Percentiles rank a stretch among this genome's conserved stretches.
Conservation (phyloP, 2,329 filamentous ascomycete genomes). For the Tolypocladium amazonense region DNA sequence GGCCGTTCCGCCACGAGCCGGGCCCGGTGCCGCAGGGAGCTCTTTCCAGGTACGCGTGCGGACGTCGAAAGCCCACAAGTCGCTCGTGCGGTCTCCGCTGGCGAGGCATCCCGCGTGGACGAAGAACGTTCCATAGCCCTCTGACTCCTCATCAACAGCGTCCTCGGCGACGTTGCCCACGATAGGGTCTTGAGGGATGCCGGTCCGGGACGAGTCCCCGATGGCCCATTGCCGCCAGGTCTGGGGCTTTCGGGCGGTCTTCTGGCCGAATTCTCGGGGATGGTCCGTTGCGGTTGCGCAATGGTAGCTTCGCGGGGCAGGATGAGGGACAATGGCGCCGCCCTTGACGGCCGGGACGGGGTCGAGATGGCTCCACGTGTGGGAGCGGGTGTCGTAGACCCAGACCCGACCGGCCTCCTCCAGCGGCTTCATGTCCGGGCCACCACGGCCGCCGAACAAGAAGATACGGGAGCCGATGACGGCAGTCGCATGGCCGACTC, state of each 20-base stretch:
- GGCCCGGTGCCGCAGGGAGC: constrained; percentile 55
- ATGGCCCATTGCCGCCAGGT: constrained; percentile 47
- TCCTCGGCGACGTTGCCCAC: constrained; percentile 45
- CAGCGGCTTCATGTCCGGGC: constrained; percentile 56
- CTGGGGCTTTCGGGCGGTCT: constrained; percentile 23
- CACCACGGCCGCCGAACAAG: constrained; percentile 70
- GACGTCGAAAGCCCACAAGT: constrained; percentile 73
- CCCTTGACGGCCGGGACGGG: constrained; percentile 38
- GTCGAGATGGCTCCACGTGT: constrained; percentile 53
- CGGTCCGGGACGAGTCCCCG: constrained; percentile 41
- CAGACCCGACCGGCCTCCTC: constrained; percentile 68
- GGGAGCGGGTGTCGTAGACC: constrained; percentile 58
- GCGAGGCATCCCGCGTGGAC: constrained; percentile 67
- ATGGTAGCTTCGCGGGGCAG: constrained; percentile 63
- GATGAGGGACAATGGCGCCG: constrained; percentile 30
- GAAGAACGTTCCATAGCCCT: constrained; percentile 59
- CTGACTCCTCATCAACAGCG: constrained; percentile 48
- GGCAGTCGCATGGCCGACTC: constrained; percentile 64
- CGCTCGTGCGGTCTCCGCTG: constrained; percentile 47
- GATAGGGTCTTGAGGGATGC: constrained; percentile 49
- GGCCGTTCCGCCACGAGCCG: constrained; percentile 54
- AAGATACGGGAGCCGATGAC: constrained; percentile 63
- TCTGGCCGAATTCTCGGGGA: constrained; percentile 37
- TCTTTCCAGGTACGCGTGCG: constrained; percentile 54
- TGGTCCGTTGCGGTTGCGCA: constrained; percentile 45